These are phyloP conservation scores for Alternaria arbusti DNA, from an alignment of 2,329 filamentous ascomycete genomes.

Conservation along the genomic window DNA sequence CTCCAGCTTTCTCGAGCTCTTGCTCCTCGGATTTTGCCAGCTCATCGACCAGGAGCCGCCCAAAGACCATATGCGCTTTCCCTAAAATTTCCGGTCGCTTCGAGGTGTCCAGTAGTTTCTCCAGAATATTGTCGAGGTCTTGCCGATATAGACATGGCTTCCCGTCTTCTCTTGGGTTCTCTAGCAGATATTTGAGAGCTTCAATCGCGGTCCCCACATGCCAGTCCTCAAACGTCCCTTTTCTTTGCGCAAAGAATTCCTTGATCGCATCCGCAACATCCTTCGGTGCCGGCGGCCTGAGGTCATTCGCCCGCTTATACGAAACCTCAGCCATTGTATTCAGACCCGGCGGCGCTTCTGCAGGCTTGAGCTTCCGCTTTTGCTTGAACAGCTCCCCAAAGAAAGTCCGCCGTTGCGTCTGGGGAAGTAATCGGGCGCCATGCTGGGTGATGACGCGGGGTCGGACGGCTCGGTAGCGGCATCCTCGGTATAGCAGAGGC, in stretches of 20 bases:
- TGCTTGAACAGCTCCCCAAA: constrained; percentile 69
- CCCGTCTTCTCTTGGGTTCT: constrained; percentile 27
- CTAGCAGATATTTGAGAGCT: constrained; percentile 67
- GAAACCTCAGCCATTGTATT: constrained; percentile 73
- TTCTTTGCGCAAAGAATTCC: constrained; percentile 35
- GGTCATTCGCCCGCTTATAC: constrained; percentile 66
- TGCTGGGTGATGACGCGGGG: constrained; percentile 25
- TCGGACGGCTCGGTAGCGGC: constrained; percentile 45
- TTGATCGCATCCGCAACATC: constrained; percentile 66
- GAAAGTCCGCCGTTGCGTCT: constrained; percentile 61
- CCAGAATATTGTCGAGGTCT: constrained; percentile 23
- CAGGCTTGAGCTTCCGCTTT: constrained; percentile 63
- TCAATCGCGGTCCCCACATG: constrained; percentile 63
- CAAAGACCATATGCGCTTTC: constrained; percentile 49
- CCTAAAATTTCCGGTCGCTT: constrained; percentile 48
- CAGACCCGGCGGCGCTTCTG: constrained; percentile 73
- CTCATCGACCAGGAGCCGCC: constrained; percentile 46
- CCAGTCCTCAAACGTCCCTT: constrained; percentile 34
- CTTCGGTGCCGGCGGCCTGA: constrained; percentile 68
- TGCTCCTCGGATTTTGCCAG: constrained; percentile 16
- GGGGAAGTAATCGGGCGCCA: constrained; percentile 24
- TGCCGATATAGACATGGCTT: constrained; percentile 40
- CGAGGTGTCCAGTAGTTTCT: constrained; percentile 9
- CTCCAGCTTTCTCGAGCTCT: not conserved
- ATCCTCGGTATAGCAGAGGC: constrained; percentile 54